These are phyloP conservation scores for Gaeumannomyces tritici DNA, from an alignment of 2,329 filamentous ascomycete genomes.

Conservation along the genomic window DNA sequence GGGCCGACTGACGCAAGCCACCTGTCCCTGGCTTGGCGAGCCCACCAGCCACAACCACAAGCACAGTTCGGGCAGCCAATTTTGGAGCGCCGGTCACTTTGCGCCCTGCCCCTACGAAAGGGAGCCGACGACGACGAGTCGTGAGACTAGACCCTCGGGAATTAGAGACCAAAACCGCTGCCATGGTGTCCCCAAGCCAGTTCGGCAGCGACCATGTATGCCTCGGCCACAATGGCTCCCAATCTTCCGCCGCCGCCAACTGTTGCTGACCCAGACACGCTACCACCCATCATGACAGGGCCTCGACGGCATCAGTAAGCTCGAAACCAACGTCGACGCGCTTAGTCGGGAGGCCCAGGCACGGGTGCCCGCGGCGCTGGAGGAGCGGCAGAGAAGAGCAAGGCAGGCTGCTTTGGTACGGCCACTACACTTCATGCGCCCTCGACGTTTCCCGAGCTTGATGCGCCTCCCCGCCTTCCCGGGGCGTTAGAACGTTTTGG, in stretches of 20 bases:
- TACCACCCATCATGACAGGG: slow-evolving; percentile 9
- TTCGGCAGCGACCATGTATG: neutral
- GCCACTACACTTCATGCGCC: neutral
- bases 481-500: neutral
- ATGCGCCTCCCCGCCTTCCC: neutral
- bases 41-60: neutral
- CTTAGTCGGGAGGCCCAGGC: slow-evolving; percentile 28
- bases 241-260: neutral
- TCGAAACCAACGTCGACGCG: slow-evolving; percentile 25
- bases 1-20: neutral
- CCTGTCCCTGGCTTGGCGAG: too few relatives aligned
- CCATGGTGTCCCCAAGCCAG: neutral
- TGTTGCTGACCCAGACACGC: neutral
- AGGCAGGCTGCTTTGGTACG: neutral
- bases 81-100: neutral
- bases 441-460: neutral
- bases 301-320: slow-evolving; percentile 27
- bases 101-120: neutral
- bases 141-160: neutral
- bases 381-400: slow-evolving; percentile 26
- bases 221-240: neutral
- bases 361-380: slow-evolving; percentile 11
- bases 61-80: neutral
- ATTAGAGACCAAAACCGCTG: neutral
- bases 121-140: neutral